These are phyloP conservation scores for Auricularia auricula-judae DNA, from an alignment of 768 basidiomycete species.

Conservation along the genomic window DNA sequence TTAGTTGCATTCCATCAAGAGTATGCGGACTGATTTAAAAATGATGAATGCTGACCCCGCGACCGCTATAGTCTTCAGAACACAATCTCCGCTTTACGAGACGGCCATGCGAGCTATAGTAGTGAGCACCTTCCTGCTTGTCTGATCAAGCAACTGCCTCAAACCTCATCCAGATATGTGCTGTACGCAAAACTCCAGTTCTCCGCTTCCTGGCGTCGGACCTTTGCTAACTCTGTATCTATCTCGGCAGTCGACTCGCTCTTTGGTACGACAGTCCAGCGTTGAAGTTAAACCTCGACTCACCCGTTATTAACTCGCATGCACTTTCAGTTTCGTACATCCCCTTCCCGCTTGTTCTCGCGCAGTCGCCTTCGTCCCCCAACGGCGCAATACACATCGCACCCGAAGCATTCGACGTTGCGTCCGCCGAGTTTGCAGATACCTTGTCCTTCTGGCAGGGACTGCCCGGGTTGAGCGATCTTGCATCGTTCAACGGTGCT, in stretches of 20 bases:
- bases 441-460: conserved; percentile 32
- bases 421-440: conserved; percentile 20
- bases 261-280: not conserved
- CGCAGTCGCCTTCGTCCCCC: not conserved
- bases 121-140: not conserved
- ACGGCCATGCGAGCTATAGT: not conserved
- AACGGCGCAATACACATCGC: not conserved
- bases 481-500: conserved; percentile 31
- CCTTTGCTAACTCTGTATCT: not conserved
- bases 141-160: not conserved
- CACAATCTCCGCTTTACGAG: not conserved
- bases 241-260: not conserved
- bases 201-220: not conserved
- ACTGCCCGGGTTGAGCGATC: not conserved
- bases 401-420: not conserved
- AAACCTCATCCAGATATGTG: not conserved
- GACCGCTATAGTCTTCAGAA: not conserved
- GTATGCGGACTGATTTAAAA: not conserved
- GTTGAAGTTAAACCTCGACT: not conserved
- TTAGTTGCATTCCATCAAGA: not conserved
- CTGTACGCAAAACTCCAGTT: not conserved
- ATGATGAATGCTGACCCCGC: not conserved
- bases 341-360: not conserved
- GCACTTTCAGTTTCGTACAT: not conserved
- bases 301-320: not conserved